Conservation (phyloP, 176 grass and related monocot genomes). For the Urochloa ruziziensis region DNA sequence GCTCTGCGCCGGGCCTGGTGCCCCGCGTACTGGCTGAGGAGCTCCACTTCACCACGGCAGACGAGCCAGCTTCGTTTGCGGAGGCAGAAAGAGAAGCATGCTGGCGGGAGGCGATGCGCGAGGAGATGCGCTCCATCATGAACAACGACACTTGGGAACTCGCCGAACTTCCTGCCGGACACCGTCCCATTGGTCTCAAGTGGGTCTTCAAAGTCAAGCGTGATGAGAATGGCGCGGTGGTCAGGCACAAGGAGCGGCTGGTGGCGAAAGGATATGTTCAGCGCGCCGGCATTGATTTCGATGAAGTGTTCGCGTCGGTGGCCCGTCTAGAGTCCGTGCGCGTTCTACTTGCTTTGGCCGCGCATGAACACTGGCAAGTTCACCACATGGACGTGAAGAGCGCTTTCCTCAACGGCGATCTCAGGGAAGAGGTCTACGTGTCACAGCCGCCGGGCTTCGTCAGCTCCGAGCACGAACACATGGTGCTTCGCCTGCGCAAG, state of each 20-base stretch:
- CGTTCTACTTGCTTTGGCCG: not conserved
- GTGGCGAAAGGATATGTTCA: not conserved
- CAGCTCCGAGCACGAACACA: no score
- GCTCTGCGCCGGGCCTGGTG: no score
- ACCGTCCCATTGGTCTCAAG: not conserved
- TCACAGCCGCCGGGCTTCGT: no score
- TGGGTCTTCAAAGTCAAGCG: not conserved
- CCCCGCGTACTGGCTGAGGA: no score
- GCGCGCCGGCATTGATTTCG: not conserved
- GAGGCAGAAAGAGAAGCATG: no score
- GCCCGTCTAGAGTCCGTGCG: not conserved
- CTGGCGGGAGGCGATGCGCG: no score
- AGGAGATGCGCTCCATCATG: no score
- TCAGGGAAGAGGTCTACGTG: no score
- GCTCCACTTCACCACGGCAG: no score
- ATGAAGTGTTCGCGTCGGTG: not conserved
- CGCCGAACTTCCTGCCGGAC: accelerated
- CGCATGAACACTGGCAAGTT: not conserved
- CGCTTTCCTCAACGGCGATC: no score
- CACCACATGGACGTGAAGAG: not conserved
- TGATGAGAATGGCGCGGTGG: not conserved
- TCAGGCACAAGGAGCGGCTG: not conserved
- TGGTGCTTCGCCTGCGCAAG: no score
- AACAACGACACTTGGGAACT: not conserved
- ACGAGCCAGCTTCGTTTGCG: no score